phyloP scores from a whole-genome alignment of 148 eudicot genomes.

The Fallopia convolvulus region DNA sequence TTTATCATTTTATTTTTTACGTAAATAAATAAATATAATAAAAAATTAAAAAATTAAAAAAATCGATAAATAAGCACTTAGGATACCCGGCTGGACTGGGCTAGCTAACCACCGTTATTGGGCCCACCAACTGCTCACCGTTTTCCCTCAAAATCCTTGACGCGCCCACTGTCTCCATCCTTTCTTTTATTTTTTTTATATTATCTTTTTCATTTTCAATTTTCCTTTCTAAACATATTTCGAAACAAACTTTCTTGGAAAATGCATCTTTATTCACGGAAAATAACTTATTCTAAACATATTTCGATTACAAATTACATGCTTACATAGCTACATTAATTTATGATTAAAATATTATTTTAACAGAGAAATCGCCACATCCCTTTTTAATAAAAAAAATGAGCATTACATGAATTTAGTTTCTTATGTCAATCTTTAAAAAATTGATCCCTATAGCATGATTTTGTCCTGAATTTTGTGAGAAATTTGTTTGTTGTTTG shows the following conservation, averaged over 20 bases:
- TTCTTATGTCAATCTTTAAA: no score
- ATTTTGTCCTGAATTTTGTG: neutral
- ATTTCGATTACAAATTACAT: neutral
- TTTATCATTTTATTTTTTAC: neutral
- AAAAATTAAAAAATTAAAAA: neutral
- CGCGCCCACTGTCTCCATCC: neutral
- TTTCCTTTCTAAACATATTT: neutral
- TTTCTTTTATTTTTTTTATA: neutral
- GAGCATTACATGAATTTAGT: neutral
- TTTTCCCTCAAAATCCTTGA: neutral
- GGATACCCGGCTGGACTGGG: slow-evolving; percentile 1
- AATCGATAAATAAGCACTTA: neutral
- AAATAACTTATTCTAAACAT: neutral
- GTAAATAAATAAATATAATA: neutral
- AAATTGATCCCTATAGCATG: neutral
- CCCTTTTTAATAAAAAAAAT: no score
- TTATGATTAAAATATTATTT: no score
- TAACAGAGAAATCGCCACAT: no score
- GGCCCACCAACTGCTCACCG: slow-evolving; percentile 12
- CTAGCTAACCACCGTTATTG: neutral
- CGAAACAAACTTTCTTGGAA: neutral
- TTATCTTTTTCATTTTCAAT: neutral
- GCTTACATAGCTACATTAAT: neutral
- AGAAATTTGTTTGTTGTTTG: neutral
- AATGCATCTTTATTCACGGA: neutral